These are phyloP conservation scores for Microbotryum violaceum DNA, from an alignment of 1,284 basidiomycete species.

Conservation along the genomic window DNA sequence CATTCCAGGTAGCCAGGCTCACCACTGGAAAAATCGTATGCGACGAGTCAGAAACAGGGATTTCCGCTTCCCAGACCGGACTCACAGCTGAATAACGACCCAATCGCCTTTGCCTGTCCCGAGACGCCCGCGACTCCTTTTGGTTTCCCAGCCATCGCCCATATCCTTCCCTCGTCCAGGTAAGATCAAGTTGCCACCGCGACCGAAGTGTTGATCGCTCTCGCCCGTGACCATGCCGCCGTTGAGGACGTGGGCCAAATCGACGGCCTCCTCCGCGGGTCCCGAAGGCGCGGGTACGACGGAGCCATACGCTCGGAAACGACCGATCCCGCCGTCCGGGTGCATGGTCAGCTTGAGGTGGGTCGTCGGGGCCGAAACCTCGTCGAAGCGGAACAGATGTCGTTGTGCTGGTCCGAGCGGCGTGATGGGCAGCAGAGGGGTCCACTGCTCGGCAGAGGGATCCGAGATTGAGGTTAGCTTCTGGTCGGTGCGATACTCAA, in stretches of 20 bases:
- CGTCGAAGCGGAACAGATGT: constrained; percentile 72
- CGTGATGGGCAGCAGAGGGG: constrained; percentile 65
- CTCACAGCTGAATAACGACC: constrained; percentile 80
- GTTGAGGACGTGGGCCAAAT: constrained; percentile 83
- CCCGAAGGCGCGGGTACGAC: constrained; percentile 48
- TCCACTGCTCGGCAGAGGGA: constrained; percentile 54
- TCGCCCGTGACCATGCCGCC: constrained; percentile 68
- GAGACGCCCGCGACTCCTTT: constrained; percentile 58
- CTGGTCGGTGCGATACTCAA: neutral
- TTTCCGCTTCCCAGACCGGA: constrained; percentile 33
- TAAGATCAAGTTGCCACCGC: constrained; percentile 80
- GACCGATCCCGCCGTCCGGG: constrained; percentile 74
- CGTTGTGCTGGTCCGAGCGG: constrained; percentile 70
- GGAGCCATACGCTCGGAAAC: constrained; percentile 49
- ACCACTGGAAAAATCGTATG: constrained; percentile 46
- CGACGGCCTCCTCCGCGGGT: constrained; percentile 49
- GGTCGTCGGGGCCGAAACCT: constrained; percentile 49
- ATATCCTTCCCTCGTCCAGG: constrained; percentile 75
- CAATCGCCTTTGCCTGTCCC: constrained; percentile 74
- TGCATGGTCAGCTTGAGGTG: constrained; percentile 92
- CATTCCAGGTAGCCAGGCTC: constrained; percentile 62
- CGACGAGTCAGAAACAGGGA: neutral
- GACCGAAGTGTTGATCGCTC: constrained; percentile 86
- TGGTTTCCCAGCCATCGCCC: constrained; percentile 98
- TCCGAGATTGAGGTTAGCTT: constrained; percentile 4